phyloP scores from a whole-genome alignment of 257 asterid species.

The Verbena officinalis region DNA sequence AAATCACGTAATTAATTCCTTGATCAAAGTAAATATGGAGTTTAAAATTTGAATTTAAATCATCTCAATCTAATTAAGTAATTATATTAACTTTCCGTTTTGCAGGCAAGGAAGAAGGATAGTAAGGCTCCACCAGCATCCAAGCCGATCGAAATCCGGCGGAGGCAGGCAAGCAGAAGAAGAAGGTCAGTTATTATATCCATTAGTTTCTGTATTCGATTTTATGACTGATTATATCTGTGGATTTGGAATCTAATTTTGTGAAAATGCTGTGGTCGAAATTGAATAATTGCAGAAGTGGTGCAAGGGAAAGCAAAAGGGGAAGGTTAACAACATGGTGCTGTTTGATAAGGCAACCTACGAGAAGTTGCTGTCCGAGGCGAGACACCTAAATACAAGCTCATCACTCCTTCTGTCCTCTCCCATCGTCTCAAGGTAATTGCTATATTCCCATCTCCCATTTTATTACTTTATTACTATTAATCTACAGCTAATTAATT shows the following conservation, averaged over 20 bases:
- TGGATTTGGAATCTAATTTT: slow-evolving; percentile 9
- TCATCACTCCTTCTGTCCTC: slow-evolving; percentile 86
- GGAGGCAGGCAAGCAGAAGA: slow-evolving; percentile 97
- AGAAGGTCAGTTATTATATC: slow-evolving; percentile 59
- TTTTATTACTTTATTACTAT: too few species aligned
- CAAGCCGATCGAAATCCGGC: slow-evolving; percentile 88
- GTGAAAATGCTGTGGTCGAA: slow-evolving; percentile 3
- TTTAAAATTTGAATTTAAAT: too few species aligned
- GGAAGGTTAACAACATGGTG: slow-evolving; percentile 96
- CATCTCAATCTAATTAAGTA: too few species aligned
- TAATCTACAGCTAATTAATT: too few species aligned
- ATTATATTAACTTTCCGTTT: too few species aligned
- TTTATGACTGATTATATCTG: neutral
- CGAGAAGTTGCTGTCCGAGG: slow-evolving; percentile 81
- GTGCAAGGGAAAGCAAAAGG: slow-evolving; percentile 98
- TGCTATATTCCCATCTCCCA: too few species aligned
- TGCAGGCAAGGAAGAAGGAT: slow-evolving; percentile 93
- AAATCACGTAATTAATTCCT: too few species aligned
- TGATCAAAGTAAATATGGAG: too few species aligned
- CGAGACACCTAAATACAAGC: slow-evolving; percentile 94
- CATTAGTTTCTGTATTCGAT: neutral
- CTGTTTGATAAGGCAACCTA: slow-evolving; percentile 81
- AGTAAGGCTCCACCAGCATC: slow-evolving; percentile 92
- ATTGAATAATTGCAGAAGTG: slow-evolving; percentile 34
- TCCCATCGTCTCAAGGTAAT: slow-evolving; percentile 93